Evolutionary conservation across 2,329 filamentous ascomycete genomes (phyloP).

Genomic region (Hypoxylon sp.): DNA sequence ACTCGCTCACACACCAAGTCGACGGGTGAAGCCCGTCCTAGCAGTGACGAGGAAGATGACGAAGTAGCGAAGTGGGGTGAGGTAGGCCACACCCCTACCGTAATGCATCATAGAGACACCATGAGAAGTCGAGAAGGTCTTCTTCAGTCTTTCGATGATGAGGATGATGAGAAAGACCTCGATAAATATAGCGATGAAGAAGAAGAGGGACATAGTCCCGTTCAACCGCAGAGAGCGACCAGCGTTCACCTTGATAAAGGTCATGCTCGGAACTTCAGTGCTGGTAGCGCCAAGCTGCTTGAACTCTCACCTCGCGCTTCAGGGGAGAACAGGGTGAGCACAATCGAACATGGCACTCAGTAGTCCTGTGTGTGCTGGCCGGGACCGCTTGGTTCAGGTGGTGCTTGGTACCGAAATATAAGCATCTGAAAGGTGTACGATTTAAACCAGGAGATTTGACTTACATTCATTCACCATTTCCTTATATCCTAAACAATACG

Average conservation of each 20-base stretch:
- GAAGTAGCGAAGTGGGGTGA: slow-evolving; percentile 68
- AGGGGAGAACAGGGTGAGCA: slow-evolving; percentile 62
- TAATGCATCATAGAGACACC: slow-evolving; percentile 63
- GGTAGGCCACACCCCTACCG: slow-evolving; percentile 64
- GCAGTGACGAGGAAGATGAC: slow-evolving; percentile 71
- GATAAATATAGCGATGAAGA: slow-evolving; percentile 54
- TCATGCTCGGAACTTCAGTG: slow-evolving; percentile 80
- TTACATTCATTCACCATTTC: slow-evolving; percentile 52
- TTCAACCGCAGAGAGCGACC: slow-evolving; percentile 72
- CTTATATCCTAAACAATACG: slow-evolving; percentile 33
- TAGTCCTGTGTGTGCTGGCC: slow-evolving; percentile 34
- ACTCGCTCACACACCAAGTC: slow-evolving; percentile 57
- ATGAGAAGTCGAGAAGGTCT: slow-evolving; percentile 68
- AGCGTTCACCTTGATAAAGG: slow-evolving; percentile 77
- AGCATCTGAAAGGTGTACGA: slow-evolving; percentile 25
- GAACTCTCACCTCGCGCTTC: slow-evolving; percentile 73
- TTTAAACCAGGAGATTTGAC: slow-evolving; percentile 44
- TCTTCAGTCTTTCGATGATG: slow-evolving; percentile 61
- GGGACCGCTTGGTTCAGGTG: slow-evolving; percentile 17
- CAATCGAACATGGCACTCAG: slow-evolving; percentile 52
- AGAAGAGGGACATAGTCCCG: slow-evolving; percentile 49
- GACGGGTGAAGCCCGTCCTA: slow-evolving; percentile 67
- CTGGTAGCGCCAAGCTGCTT: slow-evolving; percentile 81
- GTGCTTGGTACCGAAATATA: slow-evolving; percentile 29
- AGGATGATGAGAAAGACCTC: slow-evolving; percentile 47